Conservation (phyloP, 2,329 filamentous ascomycete species). For the Alternaria gaisen region DNA sequence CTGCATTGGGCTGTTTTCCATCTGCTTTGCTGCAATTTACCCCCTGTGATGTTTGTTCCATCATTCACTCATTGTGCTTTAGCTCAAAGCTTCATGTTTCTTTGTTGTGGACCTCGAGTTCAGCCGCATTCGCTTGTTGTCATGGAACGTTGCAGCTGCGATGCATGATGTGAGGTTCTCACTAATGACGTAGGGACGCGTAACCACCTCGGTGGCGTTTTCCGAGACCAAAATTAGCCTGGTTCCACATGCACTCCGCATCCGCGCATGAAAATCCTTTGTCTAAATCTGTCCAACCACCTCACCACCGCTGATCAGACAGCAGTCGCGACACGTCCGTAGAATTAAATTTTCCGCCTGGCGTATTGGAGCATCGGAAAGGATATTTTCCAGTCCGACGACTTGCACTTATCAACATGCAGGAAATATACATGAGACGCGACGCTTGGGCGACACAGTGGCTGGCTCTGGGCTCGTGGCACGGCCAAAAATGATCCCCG, state of each 20-base stretch:
- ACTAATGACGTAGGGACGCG: constrained; percentile 13
- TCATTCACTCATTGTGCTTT: neutral
- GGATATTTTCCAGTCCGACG: neutral
- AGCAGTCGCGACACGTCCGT: neutral
- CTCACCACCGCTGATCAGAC: neutral
- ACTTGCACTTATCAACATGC: neutral
- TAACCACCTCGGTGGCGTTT: constrained; percentile 1
- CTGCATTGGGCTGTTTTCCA: neutral
- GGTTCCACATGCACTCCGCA: constrained; percentile 5
- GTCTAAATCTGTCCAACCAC: neutral
- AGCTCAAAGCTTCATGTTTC: neutral
- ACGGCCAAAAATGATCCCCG: neutral
- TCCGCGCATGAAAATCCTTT: neutral
- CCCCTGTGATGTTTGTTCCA: neutral
- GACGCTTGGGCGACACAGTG: neutral
- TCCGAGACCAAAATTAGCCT: constrained; percentile 7
- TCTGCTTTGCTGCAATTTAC: neutral
- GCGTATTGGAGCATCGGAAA: neutral
- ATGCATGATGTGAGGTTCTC: constrained; percentile 3
- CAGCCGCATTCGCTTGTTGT: neutral
- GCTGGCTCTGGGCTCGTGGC: constrained; percentile 1
- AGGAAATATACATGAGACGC: neutral
- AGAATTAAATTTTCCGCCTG: neutral
- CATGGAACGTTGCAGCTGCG: neutral
- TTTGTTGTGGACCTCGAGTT: neutral